Percentiles rank a stretch among this genome's conserved stretches.
Evolutionary conservation across 140 eudicot species (phyloP).

Genomic region (Stevia rebaudiana): DNA sequence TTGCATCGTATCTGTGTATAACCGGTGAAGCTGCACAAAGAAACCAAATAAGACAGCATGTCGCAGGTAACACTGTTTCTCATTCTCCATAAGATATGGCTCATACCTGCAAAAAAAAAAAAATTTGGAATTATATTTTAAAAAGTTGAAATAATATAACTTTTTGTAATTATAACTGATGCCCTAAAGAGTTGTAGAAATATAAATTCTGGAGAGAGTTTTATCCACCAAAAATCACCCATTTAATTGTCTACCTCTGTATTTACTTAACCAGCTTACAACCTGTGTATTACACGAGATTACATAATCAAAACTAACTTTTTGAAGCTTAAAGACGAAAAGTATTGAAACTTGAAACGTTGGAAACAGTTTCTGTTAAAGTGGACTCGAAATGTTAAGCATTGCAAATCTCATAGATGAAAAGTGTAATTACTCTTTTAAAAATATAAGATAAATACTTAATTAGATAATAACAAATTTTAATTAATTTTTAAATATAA

Average conservation of each 20-base stretch:
- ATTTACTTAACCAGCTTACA: neutral
- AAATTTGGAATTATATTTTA: neutral
- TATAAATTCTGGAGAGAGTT: neutral
- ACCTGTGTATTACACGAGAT: no score
- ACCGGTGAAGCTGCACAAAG: conserved; percentile 83
- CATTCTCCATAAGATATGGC: conserved; percentile 95
- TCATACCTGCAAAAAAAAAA: conserved; percentile 53
- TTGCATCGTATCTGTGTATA: conserved; percentile 74
- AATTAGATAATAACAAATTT: no score
- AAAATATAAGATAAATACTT: no score
- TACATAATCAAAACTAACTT: no score
- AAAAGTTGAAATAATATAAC: neutral
- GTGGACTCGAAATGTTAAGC: no score
- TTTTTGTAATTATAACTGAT: neutral
- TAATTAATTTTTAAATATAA: no score
- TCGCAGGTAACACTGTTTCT: conserved; percentile 78
- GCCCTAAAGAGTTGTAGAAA: neutral
- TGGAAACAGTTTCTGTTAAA: no score
- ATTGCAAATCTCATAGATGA: no score
- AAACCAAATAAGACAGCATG: conserved; percentile 91
- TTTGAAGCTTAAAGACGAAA: no score
- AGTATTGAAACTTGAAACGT: no score
- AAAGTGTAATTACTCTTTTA: no score
- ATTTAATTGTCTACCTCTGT: neutral
- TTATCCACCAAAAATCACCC: neutral